A percentile compares a stretch with the other conserved stretches of the same genome.
phyloP scores from a whole-genome alignment of 23 red algal species.

The Gracilariopsis chorda region DNA sequence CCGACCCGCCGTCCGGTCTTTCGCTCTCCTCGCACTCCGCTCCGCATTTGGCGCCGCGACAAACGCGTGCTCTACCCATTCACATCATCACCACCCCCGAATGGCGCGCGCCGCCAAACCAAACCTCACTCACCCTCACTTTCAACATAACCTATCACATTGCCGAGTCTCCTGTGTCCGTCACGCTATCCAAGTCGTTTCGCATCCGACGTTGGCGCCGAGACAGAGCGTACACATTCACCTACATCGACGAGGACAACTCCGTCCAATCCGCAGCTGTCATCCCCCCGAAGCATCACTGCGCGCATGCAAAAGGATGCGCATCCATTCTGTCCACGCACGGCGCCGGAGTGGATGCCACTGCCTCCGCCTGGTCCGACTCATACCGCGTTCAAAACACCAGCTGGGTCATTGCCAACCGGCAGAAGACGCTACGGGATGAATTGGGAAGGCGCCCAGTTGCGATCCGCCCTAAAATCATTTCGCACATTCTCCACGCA shows the following conservation, averaged over 20 bases:
- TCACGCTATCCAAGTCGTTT: background rate
- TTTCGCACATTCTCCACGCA: background rate
- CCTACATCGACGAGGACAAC: constrained; percentile 38
- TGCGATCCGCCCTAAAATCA: constrained; percentile 14
- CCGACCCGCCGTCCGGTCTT: constrained; percentile 5
- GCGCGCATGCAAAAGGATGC: constrained; percentile 31
- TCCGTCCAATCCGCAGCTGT: constrained; percentile 44
- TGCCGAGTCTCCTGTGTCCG: background rate
- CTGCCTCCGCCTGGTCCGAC: constrained; percentile 41
- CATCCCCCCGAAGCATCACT: constrained; percentile 24
- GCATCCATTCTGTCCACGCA: constrained; percentile 46
- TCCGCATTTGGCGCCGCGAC: constrained; percentile 40
- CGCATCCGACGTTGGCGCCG: constrained; percentile 8
- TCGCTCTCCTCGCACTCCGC: background rate
- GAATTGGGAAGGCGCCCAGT: constrained; percentile 63
- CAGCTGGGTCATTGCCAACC: constrained; percentile 62
- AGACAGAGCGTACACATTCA: constrained; percentile 15
- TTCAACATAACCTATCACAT: constrained; percentile 18
- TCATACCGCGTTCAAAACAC: constrained; percentile 40
- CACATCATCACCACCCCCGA: constrained; percentile 15
- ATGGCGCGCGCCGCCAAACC: background rate
- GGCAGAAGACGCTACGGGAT: constrained; percentile 33
- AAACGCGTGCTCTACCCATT: constrained; percentile 5
- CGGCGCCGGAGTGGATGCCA: constrained; percentile 56
- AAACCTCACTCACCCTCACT: background rate